Percentiles rank a stretch among this genome's conserved stretches.
phyloP scores from a whole-genome alignment of 306 rosid species.

The Elaeagnus macrophylla region DNA sequence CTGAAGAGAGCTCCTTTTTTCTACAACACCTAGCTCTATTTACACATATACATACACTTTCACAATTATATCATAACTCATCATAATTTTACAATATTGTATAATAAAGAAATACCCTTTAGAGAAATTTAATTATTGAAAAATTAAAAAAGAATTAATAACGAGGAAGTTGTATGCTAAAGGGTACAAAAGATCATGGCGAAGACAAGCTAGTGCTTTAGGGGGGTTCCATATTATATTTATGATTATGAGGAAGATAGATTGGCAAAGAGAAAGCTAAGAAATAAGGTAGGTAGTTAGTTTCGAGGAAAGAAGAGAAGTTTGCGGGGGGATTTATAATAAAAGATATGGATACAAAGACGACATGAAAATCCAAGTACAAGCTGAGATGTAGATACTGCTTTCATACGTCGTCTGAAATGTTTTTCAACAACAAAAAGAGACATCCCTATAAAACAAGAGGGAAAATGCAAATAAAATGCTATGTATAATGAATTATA shows the following conservation, averaged over 20 bases:
- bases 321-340: slow-evolving; percentile 1
- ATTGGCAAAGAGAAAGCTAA: background rate
- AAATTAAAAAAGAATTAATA: too few species aligned
- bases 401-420: slow-evolving; percentile 27
- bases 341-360: background rate
- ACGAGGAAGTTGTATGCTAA: too few species aligned
- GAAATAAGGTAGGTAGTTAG: background rate
- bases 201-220: too few species aligned
- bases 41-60: background rate
- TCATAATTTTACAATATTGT: too few species aligned
- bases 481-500: too few species aligned
- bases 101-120: too few species aligned
- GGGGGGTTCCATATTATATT: background rate
- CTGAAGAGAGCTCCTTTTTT: slow-evolving; percentile 77
- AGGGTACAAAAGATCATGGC: too few species aligned
- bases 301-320: slow-evolving; percentile 24
- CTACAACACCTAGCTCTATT: background rate
- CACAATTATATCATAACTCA: background rate
- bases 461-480: too few species aligned
- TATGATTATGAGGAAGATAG: background rate
- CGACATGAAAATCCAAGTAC: slow-evolving; percentile 37
- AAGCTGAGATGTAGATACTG: slow-evolving; percentile 29
- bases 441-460: slow-evolving; percentile 15
- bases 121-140: too few species aligned
- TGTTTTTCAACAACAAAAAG: slow-evolving; percentile 17